Evolutionary conservation across 129 eudicot species (phyloP).

Genomic region (Helichrysum umbraculigerum): DNA sequence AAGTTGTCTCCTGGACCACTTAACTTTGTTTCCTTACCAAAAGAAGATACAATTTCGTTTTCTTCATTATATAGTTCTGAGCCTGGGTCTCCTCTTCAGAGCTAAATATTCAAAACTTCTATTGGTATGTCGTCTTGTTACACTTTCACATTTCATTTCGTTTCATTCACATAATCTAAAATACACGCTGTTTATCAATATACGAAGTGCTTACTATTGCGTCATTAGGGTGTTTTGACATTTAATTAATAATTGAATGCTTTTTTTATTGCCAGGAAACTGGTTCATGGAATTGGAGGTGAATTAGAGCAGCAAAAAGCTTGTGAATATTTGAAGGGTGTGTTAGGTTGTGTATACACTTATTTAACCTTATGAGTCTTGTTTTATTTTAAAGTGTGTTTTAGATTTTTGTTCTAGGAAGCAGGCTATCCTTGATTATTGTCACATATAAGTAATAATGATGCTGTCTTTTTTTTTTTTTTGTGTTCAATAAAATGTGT

Average conservation of each 20-base stretch:
- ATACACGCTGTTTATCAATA: no score
- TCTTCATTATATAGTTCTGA: slow-evolving; percentile 75
- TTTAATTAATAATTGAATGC: neutral
- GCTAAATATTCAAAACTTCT: slow-evolving; percentile 32
- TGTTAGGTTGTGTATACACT: slow-evolving; percentile 20
- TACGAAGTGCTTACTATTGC: neutral
- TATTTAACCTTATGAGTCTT: neutral
- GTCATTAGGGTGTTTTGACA: neutral
- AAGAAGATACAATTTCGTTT: slow-evolving; percentile 76
- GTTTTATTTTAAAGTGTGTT: neutral
- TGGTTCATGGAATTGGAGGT: slow-evolving; percentile 14
- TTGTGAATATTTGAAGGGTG: slow-evolving; percentile 27
- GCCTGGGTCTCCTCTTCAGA: slow-evolving; percentile 66
- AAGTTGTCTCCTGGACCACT: slow-evolving; percentile 65
- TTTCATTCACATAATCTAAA: neutral
- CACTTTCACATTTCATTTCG: neutral
- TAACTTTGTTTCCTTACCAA: slow-evolving; percentile 62
- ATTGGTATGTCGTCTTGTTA: slow-evolving; percentile 27
- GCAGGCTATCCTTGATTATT: neutral
- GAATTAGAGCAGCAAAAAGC: slow-evolving; percentile 9
- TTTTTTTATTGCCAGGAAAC: neutral
- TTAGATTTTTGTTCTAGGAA: neutral
- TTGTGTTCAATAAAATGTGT: neutral
- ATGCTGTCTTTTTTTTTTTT: neutral
- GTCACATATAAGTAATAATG: neutral